Base-by-base conservation (phyloP, 1,284 basidiomycete species). In the Tilletia caries region DNA sequence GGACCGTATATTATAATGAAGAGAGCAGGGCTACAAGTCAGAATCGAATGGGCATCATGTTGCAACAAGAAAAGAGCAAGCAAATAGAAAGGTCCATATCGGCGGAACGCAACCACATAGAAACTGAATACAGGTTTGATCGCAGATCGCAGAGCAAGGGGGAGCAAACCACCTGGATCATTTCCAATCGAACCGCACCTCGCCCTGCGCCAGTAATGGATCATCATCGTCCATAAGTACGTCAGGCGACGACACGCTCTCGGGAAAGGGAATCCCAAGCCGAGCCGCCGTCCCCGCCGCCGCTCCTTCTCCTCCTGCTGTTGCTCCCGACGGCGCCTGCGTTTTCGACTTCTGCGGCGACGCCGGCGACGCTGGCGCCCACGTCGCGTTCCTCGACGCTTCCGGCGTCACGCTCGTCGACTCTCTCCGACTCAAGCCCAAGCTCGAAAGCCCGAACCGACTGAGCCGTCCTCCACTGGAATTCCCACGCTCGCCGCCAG, bases 181-280 rank as follows among this genome's bases (percentile, higher is more conserved):
- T 29, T 62, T 62, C 79, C 80, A 80, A 48, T 82, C 81, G 66
- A 82, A 82, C 44, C 77, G 67, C 37, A 82, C 81, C 66, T 82
- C 81, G 15, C 81, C 81, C 10, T 73, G 73, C 58, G 78, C 79
- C 6, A 82, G 69, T 23, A 82, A 68, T 58, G 71, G 72, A 46
- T 82, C 80, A 27, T 80, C 76, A 27, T 80, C 82, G 15, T 75
- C 75, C 37, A 68, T 67, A 25, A 70, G 68, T 27, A 62, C 18
- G 32, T 62, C 58, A 20, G 58, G 58, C 5, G 58, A 34, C 15
- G 58, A 33, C 20, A 23, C 32, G 29, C 58, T 62, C 58, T 62
- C 58, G 15, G 58, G 58, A 18, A 62, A 62, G 18, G 58, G 29
- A 54, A 54, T 54, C 73, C 77, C 25, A 76, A n/a, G n/a, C n/a